Evolutionary conservation across 148 eudicot genomes (phyloP), one percentile per base, ranked within the genome.

Genomic region (Beta vulgaris): DNA sequence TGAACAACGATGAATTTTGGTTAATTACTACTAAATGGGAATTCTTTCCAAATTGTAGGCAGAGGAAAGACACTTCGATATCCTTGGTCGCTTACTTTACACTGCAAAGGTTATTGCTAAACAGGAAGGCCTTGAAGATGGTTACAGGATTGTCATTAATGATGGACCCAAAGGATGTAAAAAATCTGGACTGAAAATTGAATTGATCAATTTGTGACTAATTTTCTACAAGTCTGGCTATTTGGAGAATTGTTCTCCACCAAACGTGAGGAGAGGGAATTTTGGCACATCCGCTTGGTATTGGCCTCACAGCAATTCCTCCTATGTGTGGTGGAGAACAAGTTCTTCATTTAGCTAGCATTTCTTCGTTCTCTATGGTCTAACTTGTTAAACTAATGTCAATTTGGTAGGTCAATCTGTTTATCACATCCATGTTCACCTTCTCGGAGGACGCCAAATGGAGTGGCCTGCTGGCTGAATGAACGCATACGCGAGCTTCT

Each of bases 371-470:
- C n/a, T n/a, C n/a, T 81, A 46, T 49, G 21, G 54, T 25, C 42
- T 57, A 31, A 78, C 76, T 65, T 60, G 37, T 35, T 53, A 9
- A 23, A 16, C 51, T 40, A 51, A 35, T 76, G 44, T 23, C 60
- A 0, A 59, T 75, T 65, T 82, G 40, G 76, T 72, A 93, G 98
- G 97, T 74, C 98, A 91, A 91, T 91, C 98, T 65, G 96, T 94
- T 77, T 90, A 88, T 78, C 98, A 94, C 79, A 74, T 94, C 75
- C 98, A 94, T 46, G 72, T 90, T 65, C 98, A 94, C 80, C 88
- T 94, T 61, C 88, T 94, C 16, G 98, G 98, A 60, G 98, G 98
- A 71, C 91, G 98, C 21, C 96, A 91, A 77, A 87, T 94, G 98
- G 88, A 87, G 80, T 94, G 98, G 97, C 98, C 97, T 23, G 91